Evolutionary conservation across 2,329 filamentous ascomycete genomes (phyloP), one percentile per base, ranked within the genome.

Genomic region (Hypocreales sp.): DNA sequence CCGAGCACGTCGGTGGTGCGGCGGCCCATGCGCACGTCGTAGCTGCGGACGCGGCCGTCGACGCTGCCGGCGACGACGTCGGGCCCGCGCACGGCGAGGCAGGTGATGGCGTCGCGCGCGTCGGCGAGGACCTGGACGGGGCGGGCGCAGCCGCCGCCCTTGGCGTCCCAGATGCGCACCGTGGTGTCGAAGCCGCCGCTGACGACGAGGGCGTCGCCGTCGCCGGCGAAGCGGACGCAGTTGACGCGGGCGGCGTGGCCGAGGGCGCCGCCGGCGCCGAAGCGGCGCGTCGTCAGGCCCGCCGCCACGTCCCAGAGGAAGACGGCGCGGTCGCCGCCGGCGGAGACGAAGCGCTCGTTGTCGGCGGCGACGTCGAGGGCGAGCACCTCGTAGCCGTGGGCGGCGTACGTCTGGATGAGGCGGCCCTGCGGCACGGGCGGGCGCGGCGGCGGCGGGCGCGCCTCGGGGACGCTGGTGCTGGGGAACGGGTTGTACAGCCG

Each of bases 221-320:
- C 73, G 9, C 84, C 86, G 0, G 71, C 83, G 47, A 92, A 92
- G 3, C 67, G 61, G 4, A 87, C 80, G 24, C 72, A 67, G 48
- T 94, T 92, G 30, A 95, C 65, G 18, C 84, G 62, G 24, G 72
- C 70, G 3, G 62, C 64, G 52, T 90, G 81, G 0, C 77, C 79
- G 22, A 64, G 51, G 20, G 48, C 47, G 31, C 67, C 66, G 12
- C 64, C 63, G 51, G 87, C 66, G 12, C 64, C 63, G 51, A 87
- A 90, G 16, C 90, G 67, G 14, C 81, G 68, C 15, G 79, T 58
- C 4, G 87, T 93, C 40, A 70, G 64, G 12, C 79, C 83, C 3
- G 75, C 79, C 25, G 77, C 64, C 0, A 95, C 90, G 52, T 98
- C 90, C 90, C 90, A 95, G 5, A 94, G 64, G 47, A 94, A 94